Base-by-base conservation (phyloP, 192 early-diverging fungal genomes). In the Entrophospora sp. region DNA sequence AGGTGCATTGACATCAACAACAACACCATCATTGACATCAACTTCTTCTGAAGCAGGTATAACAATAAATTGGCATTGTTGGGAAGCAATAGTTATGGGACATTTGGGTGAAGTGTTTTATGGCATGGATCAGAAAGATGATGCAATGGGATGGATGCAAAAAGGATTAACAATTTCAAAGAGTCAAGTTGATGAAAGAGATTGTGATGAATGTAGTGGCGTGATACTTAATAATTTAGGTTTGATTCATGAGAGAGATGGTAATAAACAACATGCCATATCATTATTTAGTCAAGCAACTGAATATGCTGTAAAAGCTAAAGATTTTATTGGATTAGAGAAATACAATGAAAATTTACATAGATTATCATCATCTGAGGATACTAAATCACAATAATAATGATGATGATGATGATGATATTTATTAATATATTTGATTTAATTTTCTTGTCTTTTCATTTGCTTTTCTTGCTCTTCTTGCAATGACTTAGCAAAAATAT, bases 91-190 rank as follows among this genome's bases (percentile, higher is more conserved):
- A 51, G 18, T 80, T 18, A 76, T 70, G 42, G 69, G 74, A 36
- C 81, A 81, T n/a, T 70, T 84, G 40, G 75, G 77, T 12, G 82
- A 84, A 48, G 70, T 75, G 0, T 53, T 84, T 14, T 79, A 66
- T 60, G 82, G 70, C 0, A 38, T 75, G 38, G 64, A 68, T 10
- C 77, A 81, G 52, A 25, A 70, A 20, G 76, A 84, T 14, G 79
- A 79, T 22, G 80, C 80, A 3, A 43, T 84, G 32, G 82, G 82
- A 2, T 84, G 82, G 82, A 69, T 79, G 45, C 82, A 84, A 28
- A 71, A 73, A 57, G 70, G 80, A 3, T 66, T 84, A 28, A 59
- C 52, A 20, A 77, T 76, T 18, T 71, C 76, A 43, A 72, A 77
- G 24, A 57, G 55, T n/a, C 72, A 69, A 44, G 55, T 61, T 6